Base-by-base conservation (phyloP, 2,329 filamentous ascomycete genomes). In the Sarocladium strictum region DNA sequence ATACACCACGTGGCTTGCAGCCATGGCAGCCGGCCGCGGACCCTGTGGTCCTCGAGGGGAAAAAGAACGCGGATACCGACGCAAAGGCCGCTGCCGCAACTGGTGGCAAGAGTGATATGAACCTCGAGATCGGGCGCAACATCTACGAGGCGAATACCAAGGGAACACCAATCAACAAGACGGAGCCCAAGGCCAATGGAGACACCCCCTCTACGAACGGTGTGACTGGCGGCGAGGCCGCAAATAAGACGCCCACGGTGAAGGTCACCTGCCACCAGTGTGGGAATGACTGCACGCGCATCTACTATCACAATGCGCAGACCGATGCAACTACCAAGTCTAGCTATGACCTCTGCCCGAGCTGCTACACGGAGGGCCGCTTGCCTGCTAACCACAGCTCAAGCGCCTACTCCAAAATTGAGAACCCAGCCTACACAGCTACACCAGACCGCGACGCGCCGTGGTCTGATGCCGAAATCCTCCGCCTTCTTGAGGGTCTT, bases 101-200 rank as follows among this genome's bases (percentile, higher is more conserved):
- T 3, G 78, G 79, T 5, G 75, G 80, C 55, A 96, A 96, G 73
- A 78, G 83, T 29, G 92, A 96, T 62, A 79, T 94, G 57, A 97
- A 95, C 66, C 80, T 96, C n/a, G 89, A 96, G 66, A 85, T 97
- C 57, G 87, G 91, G 59, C 89, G 94, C 59, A 97, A 96, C 69
- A 91, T 97, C 56, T 99, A 97, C 72, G 93, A 99, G 64, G 84
- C 90, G 57, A 91, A 88, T 67, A 88, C 92, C 61, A 93, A 96
- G 72, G 88, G 73, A 47, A 72, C 76, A 5, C 76, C 95, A 64
- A 77, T 96, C 49, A 86, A 81, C 43, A 87, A 89, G 61, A 70
- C 79, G 1, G 85, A 89, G 52, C 78, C 77, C 58, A 90, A 90
- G 68, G 79, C 86, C 10, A 93, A 93, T 62, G 89, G 90, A 51